Conservation (phyloP, 768 basidiomycete species). For the Mycena epipterygia region DNA sequence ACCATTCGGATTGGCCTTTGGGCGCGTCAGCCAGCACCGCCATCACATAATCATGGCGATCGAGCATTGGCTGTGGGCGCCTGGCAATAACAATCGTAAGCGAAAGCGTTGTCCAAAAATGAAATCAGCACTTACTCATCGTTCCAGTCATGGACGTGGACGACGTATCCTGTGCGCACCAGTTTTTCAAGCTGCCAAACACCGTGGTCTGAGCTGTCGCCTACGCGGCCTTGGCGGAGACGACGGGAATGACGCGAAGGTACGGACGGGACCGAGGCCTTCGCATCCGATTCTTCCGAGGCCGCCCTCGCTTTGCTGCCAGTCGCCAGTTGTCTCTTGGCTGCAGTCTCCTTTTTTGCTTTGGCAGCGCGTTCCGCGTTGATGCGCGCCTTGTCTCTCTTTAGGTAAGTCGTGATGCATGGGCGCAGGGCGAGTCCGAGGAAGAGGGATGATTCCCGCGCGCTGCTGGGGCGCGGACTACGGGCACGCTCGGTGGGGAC, state of each 20-base stretch:
- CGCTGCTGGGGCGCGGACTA: too few species aligned
- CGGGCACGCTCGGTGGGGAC: neutral
- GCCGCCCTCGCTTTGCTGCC: too few species aligned
- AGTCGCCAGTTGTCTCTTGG: too few species aligned
- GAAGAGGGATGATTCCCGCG: too few species aligned
- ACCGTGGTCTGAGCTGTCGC: neutral
- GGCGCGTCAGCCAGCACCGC: neutral
- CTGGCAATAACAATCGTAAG: neutral
- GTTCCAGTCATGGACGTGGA: neutral
- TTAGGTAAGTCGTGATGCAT: neutral
- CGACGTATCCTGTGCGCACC: neutral
- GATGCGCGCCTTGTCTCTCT: neutral
- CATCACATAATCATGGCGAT: neutral
- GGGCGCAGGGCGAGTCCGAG: too few species aligned
- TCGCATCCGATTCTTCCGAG: too few species aligned
- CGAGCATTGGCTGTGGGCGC: neutral
- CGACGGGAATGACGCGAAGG: neutral
- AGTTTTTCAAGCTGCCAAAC: neutral
- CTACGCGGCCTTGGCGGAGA: neutral
- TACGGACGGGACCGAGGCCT: neutral
- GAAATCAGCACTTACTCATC: neutral
- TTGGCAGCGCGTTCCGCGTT: neutral
- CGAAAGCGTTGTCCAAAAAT: neutral
- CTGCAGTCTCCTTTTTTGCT: neutral
- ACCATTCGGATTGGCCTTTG: neutral